These are phyloP conservation scores for Termitomyces eurrhizus DNA, from an alignment of 768 basidiomycete species.

Conservation along the genomic window DNA sequence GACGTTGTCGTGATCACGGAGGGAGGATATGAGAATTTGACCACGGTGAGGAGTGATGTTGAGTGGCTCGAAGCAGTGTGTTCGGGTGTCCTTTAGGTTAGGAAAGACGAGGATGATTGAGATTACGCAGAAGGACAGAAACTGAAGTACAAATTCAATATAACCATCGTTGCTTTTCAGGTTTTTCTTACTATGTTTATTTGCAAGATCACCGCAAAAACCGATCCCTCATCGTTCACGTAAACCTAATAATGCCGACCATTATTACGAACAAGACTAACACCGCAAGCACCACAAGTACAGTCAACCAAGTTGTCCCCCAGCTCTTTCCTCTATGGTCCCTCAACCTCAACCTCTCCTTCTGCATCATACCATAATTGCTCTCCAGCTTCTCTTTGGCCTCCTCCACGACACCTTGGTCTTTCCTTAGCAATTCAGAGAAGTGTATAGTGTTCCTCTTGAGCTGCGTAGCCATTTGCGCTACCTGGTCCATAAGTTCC, in stretches of 20 bases:
- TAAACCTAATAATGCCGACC: slow-evolving; percentile 67
- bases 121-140: neutral
- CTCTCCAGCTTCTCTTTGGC: slow-evolving; percentile 71
- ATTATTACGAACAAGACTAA: slow-evolving; percentile 65
- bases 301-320: slow-evolving; percentile 68
- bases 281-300: slow-evolving; percentile 41
- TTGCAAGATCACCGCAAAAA: neutral
- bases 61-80: slow-evolving; percentile 82
- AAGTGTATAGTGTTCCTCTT: slow-evolving; percentile 83
- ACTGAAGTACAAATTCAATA: neutral
- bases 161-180: neutral
- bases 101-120: neutral
- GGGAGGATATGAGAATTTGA: slow-evolving; percentile 78
- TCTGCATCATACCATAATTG: slow-evolving; percentile 66
- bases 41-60: slow-evolving; percentile 78
- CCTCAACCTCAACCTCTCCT: slow-evolving; percentile 56
- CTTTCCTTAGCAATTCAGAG: slow-evolving; percentile 64
- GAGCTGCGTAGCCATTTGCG: slow-evolving; percentile 84
- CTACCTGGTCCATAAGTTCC: slow-evolving; percentile 70
- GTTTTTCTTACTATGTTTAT: neutral
- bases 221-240: neutral
- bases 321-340: slow-evolving; percentile 62
- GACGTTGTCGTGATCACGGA: slow-evolving; percentile 82
- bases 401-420: slow-evolving; percentile 64
- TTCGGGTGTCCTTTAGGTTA: slow-evolving; percentile 48